Percentiles rank a stretch among this genome's conserved stretches.
Conservation (phyloP, 441 rosid genomes). For the Populus hybrid region DNA sequence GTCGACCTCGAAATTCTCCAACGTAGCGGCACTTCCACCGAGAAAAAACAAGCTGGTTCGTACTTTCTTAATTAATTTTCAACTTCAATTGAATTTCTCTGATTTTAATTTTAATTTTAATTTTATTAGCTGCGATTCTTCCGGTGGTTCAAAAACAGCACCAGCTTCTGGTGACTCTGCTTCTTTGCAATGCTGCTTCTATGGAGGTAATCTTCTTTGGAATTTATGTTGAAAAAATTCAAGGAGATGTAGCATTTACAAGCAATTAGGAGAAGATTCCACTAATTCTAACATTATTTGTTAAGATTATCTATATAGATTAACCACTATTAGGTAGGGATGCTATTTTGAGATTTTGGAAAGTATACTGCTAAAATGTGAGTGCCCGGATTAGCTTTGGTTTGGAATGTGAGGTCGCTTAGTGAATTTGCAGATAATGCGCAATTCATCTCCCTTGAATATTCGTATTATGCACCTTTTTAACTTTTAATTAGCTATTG, state of each 20-base stretch:
- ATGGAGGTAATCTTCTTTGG: slow-evolving; percentile 72
- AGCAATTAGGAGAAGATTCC: neutral
- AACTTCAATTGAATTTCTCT: neutral
- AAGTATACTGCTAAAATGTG: neutral
- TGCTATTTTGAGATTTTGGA: neutral
- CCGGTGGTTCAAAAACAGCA: slow-evolving; percentile 97
- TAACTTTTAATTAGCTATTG: neutral
- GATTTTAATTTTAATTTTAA: neutral
- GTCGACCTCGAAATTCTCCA: slow-evolving; percentile 86
- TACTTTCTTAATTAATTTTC: neutral
- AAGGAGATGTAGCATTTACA: neutral
- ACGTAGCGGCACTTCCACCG: slow-evolving; percentile 65
- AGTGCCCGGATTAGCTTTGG: neutral
- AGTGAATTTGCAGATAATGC: neutral
- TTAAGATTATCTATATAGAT: neutral
- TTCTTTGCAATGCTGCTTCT: slow-evolving; percentile 77
- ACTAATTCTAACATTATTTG: neutral
- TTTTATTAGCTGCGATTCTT: slow-evolving; percentile 56
- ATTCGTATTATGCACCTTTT: neutral
- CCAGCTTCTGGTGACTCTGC: slow-evolving; percentile 89
- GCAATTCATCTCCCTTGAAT: neutral
- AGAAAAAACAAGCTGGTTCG: slow-evolving; percentile 77
- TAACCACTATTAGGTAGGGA: neutral
- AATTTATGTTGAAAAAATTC: neutral
- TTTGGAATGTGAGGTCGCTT: neutral